These are phyloP conservation scores for Eragrostis tef DNA, from an alignment of 202 grass and related monocot species.

Conservation along the genomic window DNA sequence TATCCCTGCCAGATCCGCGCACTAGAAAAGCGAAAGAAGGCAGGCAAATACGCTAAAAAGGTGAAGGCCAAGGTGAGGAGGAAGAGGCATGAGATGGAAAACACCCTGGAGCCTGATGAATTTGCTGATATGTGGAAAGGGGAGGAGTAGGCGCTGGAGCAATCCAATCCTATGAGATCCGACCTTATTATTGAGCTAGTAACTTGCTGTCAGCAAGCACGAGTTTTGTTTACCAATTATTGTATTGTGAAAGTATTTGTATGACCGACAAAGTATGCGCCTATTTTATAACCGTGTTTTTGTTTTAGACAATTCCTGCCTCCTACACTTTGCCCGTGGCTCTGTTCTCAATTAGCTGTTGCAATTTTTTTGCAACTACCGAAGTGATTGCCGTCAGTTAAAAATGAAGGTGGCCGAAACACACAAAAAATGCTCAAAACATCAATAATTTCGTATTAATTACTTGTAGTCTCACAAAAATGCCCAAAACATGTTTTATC, in stretches of 20 bases:
- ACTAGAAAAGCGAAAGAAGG: slow-evolving; percentile 82
- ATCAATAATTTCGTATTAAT: too few species aligned
- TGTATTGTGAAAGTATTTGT: slow-evolving; percentile 34
- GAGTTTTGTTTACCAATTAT: slow-evolving; percentile 27
- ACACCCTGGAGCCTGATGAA: slow-evolving; percentile 75
- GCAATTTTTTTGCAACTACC: too few species aligned
- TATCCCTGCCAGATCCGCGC: slow-evolving; percentile 66
- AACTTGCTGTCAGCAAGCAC: slow-evolving; percentile 6
- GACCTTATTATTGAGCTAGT: neutral
- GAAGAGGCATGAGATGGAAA: slow-evolving; percentile 75
- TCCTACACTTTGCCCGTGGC: too few species aligned
- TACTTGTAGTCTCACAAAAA: too few species aligned
- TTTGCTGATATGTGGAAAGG: slow-evolving; percentile 93
- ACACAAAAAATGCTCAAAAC: neutral
- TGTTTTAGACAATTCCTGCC: neutral
- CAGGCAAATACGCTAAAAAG: slow-evolving; percentile 79
- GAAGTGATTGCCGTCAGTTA: neutral
- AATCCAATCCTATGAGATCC: slow-evolving; percentile 1
- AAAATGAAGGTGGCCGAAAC: neutral
- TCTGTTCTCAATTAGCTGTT: too few species aligned
- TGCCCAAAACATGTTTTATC: neutral
- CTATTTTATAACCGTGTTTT: slow-evolving; percentile 38
- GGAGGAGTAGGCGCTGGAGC: slow-evolving; percentile 38
- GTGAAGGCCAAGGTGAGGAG: slow-evolving; percentile 92
- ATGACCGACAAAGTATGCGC: slow-evolving; percentile 24